phyloP scores from a whole-genome alignment of 148 eudicot species.

The Pouteria glomerata region DNA sequence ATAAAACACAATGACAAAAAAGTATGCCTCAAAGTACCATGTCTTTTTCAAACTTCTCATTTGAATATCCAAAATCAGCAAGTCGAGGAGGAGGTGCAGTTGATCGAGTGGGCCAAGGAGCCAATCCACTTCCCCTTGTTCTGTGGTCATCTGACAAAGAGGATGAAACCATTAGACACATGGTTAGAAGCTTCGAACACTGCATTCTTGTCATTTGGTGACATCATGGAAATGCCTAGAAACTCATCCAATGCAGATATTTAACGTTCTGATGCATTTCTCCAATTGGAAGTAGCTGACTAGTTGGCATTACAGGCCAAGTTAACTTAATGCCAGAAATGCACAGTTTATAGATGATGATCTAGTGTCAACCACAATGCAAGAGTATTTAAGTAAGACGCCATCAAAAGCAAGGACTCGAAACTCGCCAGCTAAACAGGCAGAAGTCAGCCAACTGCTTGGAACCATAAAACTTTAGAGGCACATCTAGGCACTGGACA shows the following conservation, averaged over 20 bases:
- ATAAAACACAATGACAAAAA: not conserved
- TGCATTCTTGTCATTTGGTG: not conserved
- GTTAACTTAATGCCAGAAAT: not conserved
- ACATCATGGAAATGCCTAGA: not conserved
- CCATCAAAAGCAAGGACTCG: not conserved
- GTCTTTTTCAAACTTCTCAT: slow-evolving; percentile 73
- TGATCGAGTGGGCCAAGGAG: slow-evolving; percentile 92
- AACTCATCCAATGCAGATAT: not conserved
- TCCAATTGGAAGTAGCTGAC: not conserved
- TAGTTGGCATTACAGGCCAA: not conserved
- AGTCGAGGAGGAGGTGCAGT: slow-evolving; percentile 93
- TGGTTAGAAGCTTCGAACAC: not conserved
- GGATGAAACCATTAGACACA: not conserved
- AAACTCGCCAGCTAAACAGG: not conserved
- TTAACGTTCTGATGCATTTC: not conserved
- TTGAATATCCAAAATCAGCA: slow-evolving; percentile 86
- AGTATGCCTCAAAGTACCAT: slow-evolving; percentile 37
- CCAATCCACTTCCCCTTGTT: slow-evolving; percentile 70
- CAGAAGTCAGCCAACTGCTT: not conserved
- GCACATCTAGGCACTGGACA: not conserved
- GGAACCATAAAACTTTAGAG: not conserved
- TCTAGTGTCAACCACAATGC: not conserved
- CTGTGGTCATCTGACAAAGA: slow-evolving; percentile 75
- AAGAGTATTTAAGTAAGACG: not conserved
- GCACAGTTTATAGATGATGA: not conserved